phyloP scores from a whole-genome alignment of 23 red algal genomes.

The Agarophyton chilense region DNA sequence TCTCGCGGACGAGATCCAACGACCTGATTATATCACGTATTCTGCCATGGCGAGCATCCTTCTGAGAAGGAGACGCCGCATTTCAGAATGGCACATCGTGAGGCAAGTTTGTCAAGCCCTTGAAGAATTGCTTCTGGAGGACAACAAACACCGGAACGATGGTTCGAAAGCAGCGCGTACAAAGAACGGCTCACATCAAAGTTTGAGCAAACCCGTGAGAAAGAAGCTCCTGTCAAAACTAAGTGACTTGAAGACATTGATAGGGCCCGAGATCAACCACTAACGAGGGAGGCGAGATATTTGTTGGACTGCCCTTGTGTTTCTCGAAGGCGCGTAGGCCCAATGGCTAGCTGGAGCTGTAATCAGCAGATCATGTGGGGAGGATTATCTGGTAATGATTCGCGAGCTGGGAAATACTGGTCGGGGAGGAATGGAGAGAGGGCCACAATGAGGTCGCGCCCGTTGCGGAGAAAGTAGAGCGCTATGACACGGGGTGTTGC shows the following conservation, averaged over 20 bases:
- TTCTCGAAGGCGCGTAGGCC: too few species aligned
- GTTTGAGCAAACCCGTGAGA: not conserved
- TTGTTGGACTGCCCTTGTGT: too few species aligned
- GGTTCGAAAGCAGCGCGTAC: too few species aligned
- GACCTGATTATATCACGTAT: conserved; percentile 48
- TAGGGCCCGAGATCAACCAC: not conserved
- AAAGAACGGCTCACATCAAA: not conserved
- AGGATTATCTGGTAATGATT: too few species aligned
- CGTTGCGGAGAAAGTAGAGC: too few species aligned
- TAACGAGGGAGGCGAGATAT: not conserved
- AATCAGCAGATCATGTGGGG: too few species aligned
- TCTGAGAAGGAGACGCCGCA: not conserved
- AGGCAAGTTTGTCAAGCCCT: conserved; percentile 10
- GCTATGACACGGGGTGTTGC: too few species aligned
- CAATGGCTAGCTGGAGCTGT: too few species aligned
- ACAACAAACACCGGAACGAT: not conserved
- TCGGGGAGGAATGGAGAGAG: too few species aligned
- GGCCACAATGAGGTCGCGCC: too few species aligned
- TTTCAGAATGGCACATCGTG: conserved; percentile 43
- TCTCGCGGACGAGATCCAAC: conserved; percentile 14
- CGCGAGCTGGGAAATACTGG: too few species aligned
- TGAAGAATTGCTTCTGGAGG: not conserved
- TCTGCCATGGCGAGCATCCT: conserved; percentile 70
- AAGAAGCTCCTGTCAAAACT: conserved; percentile 23
- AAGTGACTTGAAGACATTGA: not conserved